Percentiles rank a stretch among this genome's conserved stretches.
These are phyloP conservation scores for Emydomyces testavorans DNA, from an alignment of 2,329 filamentous ascomycete genomes.

Conservation along the genomic window DNA sequence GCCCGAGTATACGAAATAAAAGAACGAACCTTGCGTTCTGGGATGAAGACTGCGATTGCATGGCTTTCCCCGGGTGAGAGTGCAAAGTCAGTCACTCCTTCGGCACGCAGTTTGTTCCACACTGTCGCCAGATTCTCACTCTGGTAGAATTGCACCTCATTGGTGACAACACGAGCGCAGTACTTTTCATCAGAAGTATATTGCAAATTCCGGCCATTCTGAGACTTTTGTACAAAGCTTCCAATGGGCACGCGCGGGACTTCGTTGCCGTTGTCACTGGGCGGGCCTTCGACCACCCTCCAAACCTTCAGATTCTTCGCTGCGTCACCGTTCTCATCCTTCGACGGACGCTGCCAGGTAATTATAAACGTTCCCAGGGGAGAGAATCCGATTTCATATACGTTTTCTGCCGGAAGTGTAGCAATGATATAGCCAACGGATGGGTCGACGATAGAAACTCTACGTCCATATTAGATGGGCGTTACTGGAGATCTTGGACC, in stretches of 20 bases:
- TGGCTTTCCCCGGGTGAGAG: constrained; percentile 81
- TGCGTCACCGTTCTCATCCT: constrained; percentile 87
- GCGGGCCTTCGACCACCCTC: constrained; percentile 61
- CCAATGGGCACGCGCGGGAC: constrained; percentile 64
- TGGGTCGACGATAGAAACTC: constrained; percentile 74
- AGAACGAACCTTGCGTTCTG: constrained; percentile 71
- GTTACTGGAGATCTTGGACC: not conserved
- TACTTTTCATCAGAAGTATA: constrained; percentile 89
- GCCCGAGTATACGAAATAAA: constrained; percentile 6
- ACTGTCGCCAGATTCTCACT: constrained; percentile 73
- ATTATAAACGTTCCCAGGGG: constrained; percentile 85
- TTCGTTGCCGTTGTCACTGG: constrained; percentile 37
- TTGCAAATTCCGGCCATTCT: constrained; percentile 93
- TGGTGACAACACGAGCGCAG: constrained; percentile 86
- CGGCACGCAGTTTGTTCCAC: constrained; percentile 90
- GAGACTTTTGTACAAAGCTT: constrained; percentile 87
- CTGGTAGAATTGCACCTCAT: constrained; percentile 95
- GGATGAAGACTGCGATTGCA: constrained; percentile 87
- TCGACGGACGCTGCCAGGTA: constrained; percentile 87
- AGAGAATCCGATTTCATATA: constrained; percentile 92
- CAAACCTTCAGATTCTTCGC: constrained; percentile 96
- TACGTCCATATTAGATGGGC: constrained; percentile 24
- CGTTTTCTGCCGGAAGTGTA: constrained; percentile 64
- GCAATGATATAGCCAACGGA: constrained; percentile 63
- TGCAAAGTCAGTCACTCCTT: constrained; percentile 81